Evolutionary conservation across 495 filamentous ascomycete species (phyloP).

Genomic region (Barbatosphaeria neglecta): DNA sequence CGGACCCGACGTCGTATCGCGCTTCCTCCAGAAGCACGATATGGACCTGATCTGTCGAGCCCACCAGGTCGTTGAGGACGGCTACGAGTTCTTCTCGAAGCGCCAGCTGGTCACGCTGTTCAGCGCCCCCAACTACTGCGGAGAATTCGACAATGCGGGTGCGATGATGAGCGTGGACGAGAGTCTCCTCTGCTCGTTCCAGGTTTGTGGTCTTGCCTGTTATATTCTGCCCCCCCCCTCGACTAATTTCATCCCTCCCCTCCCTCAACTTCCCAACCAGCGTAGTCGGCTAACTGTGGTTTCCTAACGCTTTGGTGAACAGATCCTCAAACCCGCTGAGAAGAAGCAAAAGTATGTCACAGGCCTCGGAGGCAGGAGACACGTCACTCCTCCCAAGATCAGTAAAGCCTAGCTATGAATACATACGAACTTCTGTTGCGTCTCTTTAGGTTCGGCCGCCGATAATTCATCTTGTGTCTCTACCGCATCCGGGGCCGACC

Average conservation of each 20-base stretch:
- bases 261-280: neutral
- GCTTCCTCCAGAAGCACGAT: conserved; percentile 98
- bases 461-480: conserved; percentile 49
- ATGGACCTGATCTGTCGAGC: conserved; percentile 99
- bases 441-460: conserved; percentile 90
- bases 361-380: conserved; percentile 74
- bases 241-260: too few species aligned
- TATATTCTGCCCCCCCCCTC: neutral
- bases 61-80: conserved; percentile 97
- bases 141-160: conserved; percentile 98
- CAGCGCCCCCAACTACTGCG: conserved; percentile 97
- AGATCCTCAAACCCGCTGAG: conserved; percentile 99
- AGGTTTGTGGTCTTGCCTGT: conserved; percentile 44
- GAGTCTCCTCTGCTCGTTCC: conserved; percentile 96
- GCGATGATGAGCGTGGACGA: conserved; percentile 99
- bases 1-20: conserved; percentile 95
- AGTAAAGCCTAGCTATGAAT: conserved; percentile 62
- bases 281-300: conserved; percentile 2
- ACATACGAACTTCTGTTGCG: conserved; percentile 71
- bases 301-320: conserved; percentile 9
- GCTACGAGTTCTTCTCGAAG: conserved; percentile 99
- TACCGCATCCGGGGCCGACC: conserved; percentile 6
- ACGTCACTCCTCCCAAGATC: conserved; percentile 86
- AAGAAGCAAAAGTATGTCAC: conserved; percentile 99
- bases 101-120: conserved; percentile 94